Percentiles rank a stretch among this genome's conserved stretches.
phyloP scores from a whole-genome alignment of 192 early-diverging fungal genomes.

The Phycomyces blakesleeanus region DNA sequence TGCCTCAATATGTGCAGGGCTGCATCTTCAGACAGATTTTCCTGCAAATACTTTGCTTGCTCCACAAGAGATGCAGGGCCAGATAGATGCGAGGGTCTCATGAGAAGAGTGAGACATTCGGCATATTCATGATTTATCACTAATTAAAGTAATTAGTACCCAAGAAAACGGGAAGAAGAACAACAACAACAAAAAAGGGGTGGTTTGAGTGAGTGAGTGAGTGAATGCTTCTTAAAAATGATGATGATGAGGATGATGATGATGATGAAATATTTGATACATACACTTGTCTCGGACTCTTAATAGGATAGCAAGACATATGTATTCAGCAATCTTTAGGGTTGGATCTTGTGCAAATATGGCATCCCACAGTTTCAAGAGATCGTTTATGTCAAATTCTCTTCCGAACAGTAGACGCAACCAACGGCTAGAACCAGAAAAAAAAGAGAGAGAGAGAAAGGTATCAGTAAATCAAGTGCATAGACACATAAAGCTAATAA shows the following conservation, averaged over 20 bases:
- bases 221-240: too few species aligned
- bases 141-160: conserved; percentile 13
- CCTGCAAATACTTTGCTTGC: conserved; percentile 63
- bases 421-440: conserved; percentile 87
- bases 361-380: conserved; percentile 86
- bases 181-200: not conserved
- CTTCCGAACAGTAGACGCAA: conserved; percentile 87
- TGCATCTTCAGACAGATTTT: conserved; percentile 47
- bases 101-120: conserved; percentile 56
- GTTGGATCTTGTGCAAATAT: conserved; percentile 80
- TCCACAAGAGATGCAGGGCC: conserved; percentile 50
- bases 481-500: not conserved
- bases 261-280: too few species aligned
- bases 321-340: conserved; percentile 77
- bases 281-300: conserved; percentile 64
- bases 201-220: not conserved
- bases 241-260: too few species aligned
- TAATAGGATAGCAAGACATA: conserved; percentile 73
- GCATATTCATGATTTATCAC: conserved; percentile 64
- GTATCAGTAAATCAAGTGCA: too few species aligned
- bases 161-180: not conserved
- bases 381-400: conserved; percentile 72
- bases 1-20: conserved; percentile 55
- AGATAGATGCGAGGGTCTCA: conserved; percentile 56
- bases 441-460: too few species aligned